A percentile compares a stretch with the other conserved stretches of the same genome.
Conservation (phyloP, 805 yeast genomes). For the Saccharomycopsis sp. region DNA sequence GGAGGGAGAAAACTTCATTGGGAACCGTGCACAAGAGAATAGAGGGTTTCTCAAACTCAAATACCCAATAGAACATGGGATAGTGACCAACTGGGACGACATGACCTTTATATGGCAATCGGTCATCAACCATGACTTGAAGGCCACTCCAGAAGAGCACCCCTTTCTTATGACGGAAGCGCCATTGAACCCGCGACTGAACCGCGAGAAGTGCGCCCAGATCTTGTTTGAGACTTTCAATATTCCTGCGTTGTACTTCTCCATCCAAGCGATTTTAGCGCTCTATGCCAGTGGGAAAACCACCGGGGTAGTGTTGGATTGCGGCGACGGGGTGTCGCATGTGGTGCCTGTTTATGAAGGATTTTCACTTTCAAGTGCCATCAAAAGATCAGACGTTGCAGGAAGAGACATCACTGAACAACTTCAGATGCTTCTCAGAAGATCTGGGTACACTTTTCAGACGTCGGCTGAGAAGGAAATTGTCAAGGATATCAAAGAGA, state of each 20-base stretch:
- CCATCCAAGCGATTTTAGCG: constrained; percentile 71
- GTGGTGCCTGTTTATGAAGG: constrained; percentile 89
- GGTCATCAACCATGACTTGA: constrained; percentile 48
- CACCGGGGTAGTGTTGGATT: constrained; percentile 80
- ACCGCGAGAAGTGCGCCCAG: constrained; percentile 55
- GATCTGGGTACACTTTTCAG: constrained; percentile 51
- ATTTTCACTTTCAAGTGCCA: constrained; percentile 63
- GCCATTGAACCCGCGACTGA: constrained; percentile 62
- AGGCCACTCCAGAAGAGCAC: constrained; percentile 64
- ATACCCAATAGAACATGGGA: constrained; percentile 75
- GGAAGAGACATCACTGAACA: constrained; percentile 81
- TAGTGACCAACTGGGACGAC: constrained; percentile 74
- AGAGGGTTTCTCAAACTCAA: constrained; percentile 66
- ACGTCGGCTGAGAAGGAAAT: constrained; percentile 79
- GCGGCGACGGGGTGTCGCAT: constrained; percentile 91
- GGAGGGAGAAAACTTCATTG: constrained; percentile 63
- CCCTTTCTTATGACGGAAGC: constrained; percentile 85
- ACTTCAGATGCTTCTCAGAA: constrained; percentile 58
- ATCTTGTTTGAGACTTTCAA: constrained; percentile 63
- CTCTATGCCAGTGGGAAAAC: constrained; percentile 85
- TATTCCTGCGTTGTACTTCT: constrained; percentile 65
- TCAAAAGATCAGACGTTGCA: constrained; percentile 69
- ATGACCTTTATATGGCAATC: constrained; percentile 78
- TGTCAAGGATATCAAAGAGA: constrained; percentile 70
- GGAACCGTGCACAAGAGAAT: constrained; percentile 61